Percentiles rank a stretch among this genome's conserved stretches.
Conservation (phyloP, 2,329 filamentous ascomycete species). For the Botrytis pseudocinerea region DNA sequence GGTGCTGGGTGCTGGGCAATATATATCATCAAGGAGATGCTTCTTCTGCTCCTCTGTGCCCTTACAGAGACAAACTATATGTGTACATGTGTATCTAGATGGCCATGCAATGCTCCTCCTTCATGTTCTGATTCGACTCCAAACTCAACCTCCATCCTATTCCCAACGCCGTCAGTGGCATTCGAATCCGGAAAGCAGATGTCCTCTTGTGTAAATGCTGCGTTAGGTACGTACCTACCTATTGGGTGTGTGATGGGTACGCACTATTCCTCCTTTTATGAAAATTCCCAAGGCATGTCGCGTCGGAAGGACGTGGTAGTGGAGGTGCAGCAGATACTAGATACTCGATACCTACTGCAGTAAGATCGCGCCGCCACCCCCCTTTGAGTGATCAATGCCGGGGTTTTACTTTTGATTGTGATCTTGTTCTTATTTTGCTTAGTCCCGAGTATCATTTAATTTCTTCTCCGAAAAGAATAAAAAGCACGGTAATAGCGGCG, state of each 20-base stretch:
- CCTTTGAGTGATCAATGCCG: not conserved
- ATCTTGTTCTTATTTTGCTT: not conserved
- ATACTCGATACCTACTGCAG: not conserved
- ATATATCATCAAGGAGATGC: too few relatives aligned
- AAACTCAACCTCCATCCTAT: not conserved
- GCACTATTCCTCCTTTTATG: too few relatives aligned
- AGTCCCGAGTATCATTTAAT: not conserved
- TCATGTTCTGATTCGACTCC: too few relatives aligned
- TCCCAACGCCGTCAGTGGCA: not conserved
- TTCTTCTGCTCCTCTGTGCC: not conserved
- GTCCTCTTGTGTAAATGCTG: not conserved
- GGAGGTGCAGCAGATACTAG: not conserved
- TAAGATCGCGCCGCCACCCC: slow-evolving; percentile 2
- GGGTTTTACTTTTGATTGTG: not conserved
- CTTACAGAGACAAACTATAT: not conserved
- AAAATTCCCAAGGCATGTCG: too few relatives aligned
- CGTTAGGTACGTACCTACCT: not conserved
- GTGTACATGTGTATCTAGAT: not conserved
- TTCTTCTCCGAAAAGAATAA: not conserved
- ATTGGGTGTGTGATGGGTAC: not conserved
- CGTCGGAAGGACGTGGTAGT: not conserved
- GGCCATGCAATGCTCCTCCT: not conserved
- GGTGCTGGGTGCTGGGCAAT: too few relatives aligned
- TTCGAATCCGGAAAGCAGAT: not conserved
- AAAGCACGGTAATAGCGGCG: not conserved